These are phyloP conservation scores for Candida multigemmis DNA, from an alignment of 805 yeast genomes.

Conservation along the genomic window DNA sequence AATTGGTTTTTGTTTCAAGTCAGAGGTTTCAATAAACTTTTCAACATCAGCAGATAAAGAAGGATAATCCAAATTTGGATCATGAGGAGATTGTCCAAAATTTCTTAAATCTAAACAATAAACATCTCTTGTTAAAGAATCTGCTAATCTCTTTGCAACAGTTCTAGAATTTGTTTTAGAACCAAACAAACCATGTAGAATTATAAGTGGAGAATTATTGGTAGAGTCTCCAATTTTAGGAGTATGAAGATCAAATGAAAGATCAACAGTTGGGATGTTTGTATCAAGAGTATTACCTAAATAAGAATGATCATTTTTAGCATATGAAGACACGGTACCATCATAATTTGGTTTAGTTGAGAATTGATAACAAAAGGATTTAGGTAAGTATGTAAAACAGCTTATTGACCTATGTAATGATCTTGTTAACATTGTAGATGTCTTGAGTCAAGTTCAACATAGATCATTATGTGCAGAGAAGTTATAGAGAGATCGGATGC, in stretches of 20 bases:
- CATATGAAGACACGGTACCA: too few relatives aligned
- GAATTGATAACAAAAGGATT: too few relatives aligned
- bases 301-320: slow-evolving; percentile 6
- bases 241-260: slow-evolving; percentile 43
- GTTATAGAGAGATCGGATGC: too few relatives aligned
- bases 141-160: slow-evolving; percentile 55
- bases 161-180: slow-evolving; percentile 71
- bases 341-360: too few relatives aligned
- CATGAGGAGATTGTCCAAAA: slow-evolving; percentile 88
- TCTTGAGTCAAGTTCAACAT: too few relatives aligned
- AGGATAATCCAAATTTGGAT: slow-evolving; percentile 63
- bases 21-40: slow-evolving; percentile 41
- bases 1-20: slow-evolving; percentile 36
- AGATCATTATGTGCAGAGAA: too few relatives aligned
- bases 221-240: slow-evolving; percentile 12
- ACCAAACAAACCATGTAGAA: slow-evolving; percentile 88
- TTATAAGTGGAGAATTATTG: slow-evolving; percentile 53
- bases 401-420: too few relatives aligned
- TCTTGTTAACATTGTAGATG: too few relatives aligned
- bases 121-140: slow-evolving; percentile 43
- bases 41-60: slow-evolving; percentile 84
- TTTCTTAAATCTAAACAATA: slow-evolving; percentile 75
- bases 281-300: slow-evolving; percentile 23
- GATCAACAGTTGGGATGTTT: slow-evolving; percentile 40
- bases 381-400: too few relatives aligned